phyloP scores from a whole-genome alignment of 2,329 filamentous ascomycete genomes.

The Meredithiella fracta region DNA sequence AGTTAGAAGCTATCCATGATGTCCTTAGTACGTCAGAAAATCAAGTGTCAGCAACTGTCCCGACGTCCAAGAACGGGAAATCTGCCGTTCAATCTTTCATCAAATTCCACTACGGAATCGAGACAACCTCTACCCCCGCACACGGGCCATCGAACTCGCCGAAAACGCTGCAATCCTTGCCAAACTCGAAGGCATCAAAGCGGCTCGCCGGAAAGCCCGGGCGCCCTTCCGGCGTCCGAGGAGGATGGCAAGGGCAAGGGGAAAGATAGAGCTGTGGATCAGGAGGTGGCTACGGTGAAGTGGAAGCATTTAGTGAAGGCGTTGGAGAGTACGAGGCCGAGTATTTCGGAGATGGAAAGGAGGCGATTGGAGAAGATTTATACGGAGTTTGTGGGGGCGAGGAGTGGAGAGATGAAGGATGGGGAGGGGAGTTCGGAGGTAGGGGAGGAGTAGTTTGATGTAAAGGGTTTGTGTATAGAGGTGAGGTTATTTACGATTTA shows the following conservation, averaged over 20 bases:
- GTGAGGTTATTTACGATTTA: neutral
- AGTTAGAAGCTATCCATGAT: constrained; percentile 92
- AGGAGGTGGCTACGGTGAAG: constrained; percentile 55
- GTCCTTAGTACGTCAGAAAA: constrained; percentile 48
- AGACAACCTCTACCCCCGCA: constrained; percentile 29
- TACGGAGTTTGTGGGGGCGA: constrained; percentile 75
- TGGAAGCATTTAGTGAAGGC: constrained; percentile 74
- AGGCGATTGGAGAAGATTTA: constrained; percentile 66
- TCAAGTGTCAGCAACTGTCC: constrained; percentile 20
- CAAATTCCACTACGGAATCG: constrained; percentile 67
- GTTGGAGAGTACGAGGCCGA: constrained; percentile 60
- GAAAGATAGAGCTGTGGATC: neutral
- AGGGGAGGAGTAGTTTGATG: constrained; percentile 88
- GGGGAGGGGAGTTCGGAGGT: constrained; percentile 85
- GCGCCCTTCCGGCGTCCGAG: constrained; percentile 14
- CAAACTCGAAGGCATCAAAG: constrained; percentile 69
- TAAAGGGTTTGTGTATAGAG: constrained; percentile 23
- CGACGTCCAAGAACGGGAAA: constrained; percentile 21
- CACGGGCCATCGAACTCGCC: constrained; percentile 41
- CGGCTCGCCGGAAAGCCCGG: constrained; percentile 35
- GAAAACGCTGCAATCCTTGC: constrained; percentile 63
- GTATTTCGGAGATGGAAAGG: constrained; percentile 66
- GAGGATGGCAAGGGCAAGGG: constrained; percentile 17
- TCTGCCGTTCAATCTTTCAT: constrained; percentile 40
- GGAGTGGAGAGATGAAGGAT: constrained; percentile 89